phyloP scores from a whole-genome alignment of 2,329 filamentous ascomycete genomes.

The Neonectria sp. region DNA sequence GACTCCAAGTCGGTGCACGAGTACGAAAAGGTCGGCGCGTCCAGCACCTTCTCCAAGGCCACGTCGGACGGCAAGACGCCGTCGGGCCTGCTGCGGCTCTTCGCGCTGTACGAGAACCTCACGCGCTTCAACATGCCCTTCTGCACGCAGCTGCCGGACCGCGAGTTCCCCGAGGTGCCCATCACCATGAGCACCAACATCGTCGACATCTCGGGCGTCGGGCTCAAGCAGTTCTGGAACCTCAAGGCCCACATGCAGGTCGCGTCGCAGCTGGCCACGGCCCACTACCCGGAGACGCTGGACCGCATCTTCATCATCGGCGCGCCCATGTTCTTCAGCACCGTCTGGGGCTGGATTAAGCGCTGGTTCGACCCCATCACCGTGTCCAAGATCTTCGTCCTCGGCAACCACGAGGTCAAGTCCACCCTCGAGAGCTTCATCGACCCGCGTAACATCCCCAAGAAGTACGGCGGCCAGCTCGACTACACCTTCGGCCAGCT shows the following conservation, averaged over 20 bases:
- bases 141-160: slow-evolving; percentile 81
- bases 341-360: slow-evolving; percentile 95
- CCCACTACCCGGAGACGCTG: slow-evolving; percentile 94
- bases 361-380: slow-evolving; percentile 96
- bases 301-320: slow-evolving; percentile 81
- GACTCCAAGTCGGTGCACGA: slow-evolving; percentile 85
- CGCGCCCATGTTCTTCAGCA: slow-evolving; percentile 91
- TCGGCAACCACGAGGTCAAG: slow-evolving; percentile 80
- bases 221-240: slow-evolving; percentile 96
- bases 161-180: slow-evolving; percentile 83
- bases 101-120: slow-evolving; percentile 94
- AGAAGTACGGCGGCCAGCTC: slow-evolving; percentile 89
- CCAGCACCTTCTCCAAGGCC: slow-evolving; percentile 72
- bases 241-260: slow-evolving; percentile 95
- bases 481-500: slow-evolving; percentile 86
- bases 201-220: slow-evolving; percentile 90
- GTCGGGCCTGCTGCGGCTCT: slow-evolving; percentile 85
- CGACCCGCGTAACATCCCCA: slow-evolving; percentile 86
- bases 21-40: slow-evolving; percentile 79
- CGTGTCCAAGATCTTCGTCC: slow-evolving; percentile 95
- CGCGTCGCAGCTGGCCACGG: slow-evolving; percentile 88
- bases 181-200: slow-evolving; percentile 96
- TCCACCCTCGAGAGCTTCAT: slow-evolving; percentile 86
- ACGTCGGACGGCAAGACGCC: slow-evolving; percentile 77
- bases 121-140: slow-evolving; percentile 89